Conservation (phyloP, 306 rosid species). For the Mucuna pruriens region DNA sequence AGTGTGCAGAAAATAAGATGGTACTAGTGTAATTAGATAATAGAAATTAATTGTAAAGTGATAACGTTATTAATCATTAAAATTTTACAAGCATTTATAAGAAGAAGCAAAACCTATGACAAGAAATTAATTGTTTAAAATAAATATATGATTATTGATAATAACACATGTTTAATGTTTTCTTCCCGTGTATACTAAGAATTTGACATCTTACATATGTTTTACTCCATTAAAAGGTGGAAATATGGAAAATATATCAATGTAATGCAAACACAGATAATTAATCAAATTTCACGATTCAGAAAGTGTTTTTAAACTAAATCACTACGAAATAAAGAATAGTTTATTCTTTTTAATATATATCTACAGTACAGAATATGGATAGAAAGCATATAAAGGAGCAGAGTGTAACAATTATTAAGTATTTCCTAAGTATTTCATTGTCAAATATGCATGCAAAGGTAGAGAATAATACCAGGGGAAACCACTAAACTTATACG, state of each 20-base stretch:
- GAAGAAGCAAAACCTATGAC: background rate
- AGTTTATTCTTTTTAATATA: background rate
- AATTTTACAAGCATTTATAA: background rate
- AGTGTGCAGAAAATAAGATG: background rate
- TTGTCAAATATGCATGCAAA: background rate
- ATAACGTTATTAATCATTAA: no score
- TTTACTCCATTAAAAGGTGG: background rate
- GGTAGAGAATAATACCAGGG: no score
- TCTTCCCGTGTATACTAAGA: no score
- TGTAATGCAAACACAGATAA: background rate
- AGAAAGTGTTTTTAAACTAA: background rate
- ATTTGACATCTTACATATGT: background rate
- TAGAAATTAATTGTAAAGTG: background rate
- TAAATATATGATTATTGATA: background rate
- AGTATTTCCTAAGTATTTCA: background rate
- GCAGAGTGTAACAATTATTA: background rate
- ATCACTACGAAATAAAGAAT: background rate
- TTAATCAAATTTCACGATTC: background rate
- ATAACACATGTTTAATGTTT: no score
- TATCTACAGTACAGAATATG: background rate
- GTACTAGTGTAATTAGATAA: background rate
- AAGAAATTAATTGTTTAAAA: background rate
- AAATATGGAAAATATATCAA: background rate
- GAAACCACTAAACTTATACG: background rate
- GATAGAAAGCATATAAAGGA: no score